Evolutionary conservation across 139 green algal species (phyloP), one percentile per base, ranked within the genome.

Genomic region (Penium margaritaceum): DNA sequence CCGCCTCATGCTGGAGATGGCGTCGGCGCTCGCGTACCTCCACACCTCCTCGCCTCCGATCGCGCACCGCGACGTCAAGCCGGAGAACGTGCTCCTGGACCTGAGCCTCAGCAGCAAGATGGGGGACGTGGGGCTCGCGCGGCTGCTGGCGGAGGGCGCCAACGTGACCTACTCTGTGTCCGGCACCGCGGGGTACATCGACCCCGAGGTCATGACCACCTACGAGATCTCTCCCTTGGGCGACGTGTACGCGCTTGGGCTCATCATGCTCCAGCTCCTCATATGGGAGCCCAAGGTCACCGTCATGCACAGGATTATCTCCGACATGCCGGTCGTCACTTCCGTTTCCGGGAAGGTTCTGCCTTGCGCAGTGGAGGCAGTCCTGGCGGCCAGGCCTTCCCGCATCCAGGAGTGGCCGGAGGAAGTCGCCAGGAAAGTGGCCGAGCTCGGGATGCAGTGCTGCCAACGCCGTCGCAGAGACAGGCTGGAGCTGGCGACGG

Each of bases 31-130:
- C 14, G 24, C 30, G 6, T 60, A 29, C 17, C 51, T 60, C 6
- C 51, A 60, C 51, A n/a, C 29, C 24, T 24, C 29, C 51, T 34
- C 51, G 17, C 51, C 51, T 24, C 51, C 51, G 51, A 60, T 60
- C 51, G 51, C 51, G 24, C 51, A 60, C 51, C 51, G 51, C 1
- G 51, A 60, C 51, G 29, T 60, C 29, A 60, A 60, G 51, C 51
- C 51, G 4, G 24, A 60, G 51, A 60, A 60, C 51, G 30, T 60
- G 24, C 51, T 60, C 51, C 51, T 60, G 5, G 51, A 60, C 30
- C 29, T 24, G 30, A 60, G 51, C 51, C 51, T 60, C 3, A n/a
- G 51, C 51, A 24, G 24, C 30, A 60, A 60, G 51, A 6, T 60
- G 1, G 51, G 24, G 3, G 51, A 60, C 6, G 51, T 60, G 21